Evolutionary conservation across 805 yeast genomes (phyloP).

Genomic region (Barnettozyma vustinii): DNA sequence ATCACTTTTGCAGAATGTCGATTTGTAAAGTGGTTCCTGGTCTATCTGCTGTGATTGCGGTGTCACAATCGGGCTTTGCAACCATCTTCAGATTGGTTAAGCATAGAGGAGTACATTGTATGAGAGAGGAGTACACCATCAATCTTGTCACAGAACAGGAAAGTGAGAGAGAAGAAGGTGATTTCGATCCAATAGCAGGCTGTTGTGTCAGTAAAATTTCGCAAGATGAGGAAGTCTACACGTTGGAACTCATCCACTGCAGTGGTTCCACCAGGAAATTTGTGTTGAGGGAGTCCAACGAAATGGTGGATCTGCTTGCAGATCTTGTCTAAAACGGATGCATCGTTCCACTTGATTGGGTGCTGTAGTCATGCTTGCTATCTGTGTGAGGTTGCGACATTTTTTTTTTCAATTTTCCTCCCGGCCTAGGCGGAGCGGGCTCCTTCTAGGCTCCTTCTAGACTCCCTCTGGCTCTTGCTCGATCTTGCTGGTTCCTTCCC

Average conservation of each 20-base stretch:
- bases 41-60: constrained; percentile 35
- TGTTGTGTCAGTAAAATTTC: not conserved
- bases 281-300: not conserved
- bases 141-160: not conserved
- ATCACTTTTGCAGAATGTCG: constrained; percentile 23
- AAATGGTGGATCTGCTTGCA: not conserved
- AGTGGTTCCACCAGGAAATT: not conserved
- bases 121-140: constrained; percentile 34
- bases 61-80: constrained; percentile 40
- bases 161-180: not conserved
- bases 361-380: too few species aligned
- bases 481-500: constrained; percentile 3
- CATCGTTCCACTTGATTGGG: not conserved
- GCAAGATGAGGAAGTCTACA: not conserved
- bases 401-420: too few species aligned
- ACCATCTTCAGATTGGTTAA: constrained; percentile 37
- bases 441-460: not conserved
- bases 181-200: not conserved
- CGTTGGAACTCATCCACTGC: not conserved
- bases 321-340: not conserved
- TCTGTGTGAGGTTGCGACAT: not conserved
- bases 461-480: not conserved
- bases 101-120: constrained; percentile 35
- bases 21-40: constrained; percentile 33
- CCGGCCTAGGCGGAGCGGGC: not conserved